phyloP scores from a whole-genome alignment of 495 filamentous ascomycete species.

The Penicillium soppii region DNA sequence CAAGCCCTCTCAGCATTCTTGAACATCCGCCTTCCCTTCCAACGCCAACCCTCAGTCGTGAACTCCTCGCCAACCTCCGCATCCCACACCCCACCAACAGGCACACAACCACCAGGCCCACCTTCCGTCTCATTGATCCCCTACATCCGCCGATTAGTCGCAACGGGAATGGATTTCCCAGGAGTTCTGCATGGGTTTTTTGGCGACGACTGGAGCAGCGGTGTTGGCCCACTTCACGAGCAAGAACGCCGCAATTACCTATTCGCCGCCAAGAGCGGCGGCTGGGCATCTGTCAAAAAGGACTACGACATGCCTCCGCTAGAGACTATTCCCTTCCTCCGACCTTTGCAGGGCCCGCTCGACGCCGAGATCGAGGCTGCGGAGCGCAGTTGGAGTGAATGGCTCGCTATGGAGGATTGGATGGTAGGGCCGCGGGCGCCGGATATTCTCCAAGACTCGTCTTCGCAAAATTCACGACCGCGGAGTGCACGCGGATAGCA shows the following conservation, averaged over 20 bases:
- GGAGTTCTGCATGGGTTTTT: slow-evolving; percentile 91
- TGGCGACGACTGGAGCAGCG: slow-evolving; percentile 81
- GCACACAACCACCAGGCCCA: slow-evolving; percentile 17
- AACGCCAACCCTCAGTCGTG: slow-evolving; percentile 39
- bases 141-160: slow-evolving; percentile 86
- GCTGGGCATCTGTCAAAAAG: slow-evolving; percentile 83
- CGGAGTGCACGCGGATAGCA: slow-evolving; percentile 32
- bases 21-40: slow-evolving; percentile 69
- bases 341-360: slow-evolving; percentile 69
- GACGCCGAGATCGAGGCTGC: slow-evolving; percentile 81
- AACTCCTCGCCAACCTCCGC: slow-evolving; percentile 34
- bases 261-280: slow-evolving; percentile 88
- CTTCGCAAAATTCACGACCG: slow-evolving; percentile 38
- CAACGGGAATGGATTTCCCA: slow-evolving; percentile 85
- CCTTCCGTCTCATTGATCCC: slow-evolving; percentile 75
- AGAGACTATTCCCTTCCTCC: slow-evolving; percentile 83
- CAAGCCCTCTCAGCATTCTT: slow-evolving; percentile 89
- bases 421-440: slow-evolving; percentile 72
- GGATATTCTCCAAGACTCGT: slow-evolving; percentile 45
- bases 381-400: slow-evolving; percentile 79
- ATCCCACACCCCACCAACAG: slow-evolving; percentile 27
- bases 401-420: slow-evolving; percentile 95
- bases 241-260: slow-evolving; percentile 91
- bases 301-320: slow-evolving; percentile 81
- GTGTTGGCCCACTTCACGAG: slow-evolving; percentile 80